Percentiles rank a stretch among this genome's conserved stretches.
phyloP scores from a whole-genome alignment of 257 asterid genomes.

The Solanum ahanhuiri region DNA sequence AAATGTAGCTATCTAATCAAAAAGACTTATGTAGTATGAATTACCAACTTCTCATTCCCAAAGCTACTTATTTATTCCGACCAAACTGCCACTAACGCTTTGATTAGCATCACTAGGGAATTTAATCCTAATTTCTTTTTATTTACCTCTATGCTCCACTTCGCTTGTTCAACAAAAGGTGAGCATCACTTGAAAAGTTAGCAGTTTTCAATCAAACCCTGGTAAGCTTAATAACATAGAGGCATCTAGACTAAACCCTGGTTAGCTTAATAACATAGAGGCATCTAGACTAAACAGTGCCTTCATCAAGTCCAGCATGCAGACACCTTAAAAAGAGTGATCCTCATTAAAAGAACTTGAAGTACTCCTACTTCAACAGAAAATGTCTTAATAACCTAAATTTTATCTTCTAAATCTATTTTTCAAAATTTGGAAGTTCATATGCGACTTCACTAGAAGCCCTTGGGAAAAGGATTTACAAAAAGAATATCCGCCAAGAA shows the following conservation, averaged over 20 bases:
- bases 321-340: not conserved
- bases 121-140: not conserved
- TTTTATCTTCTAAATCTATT: not conserved
- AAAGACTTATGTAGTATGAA: not conserved
- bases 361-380: not conserved
- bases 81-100: not conserved
- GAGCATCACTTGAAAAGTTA: not conserved
- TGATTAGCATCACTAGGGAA: not conserved
- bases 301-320: not conserved
- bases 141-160: not conserved
- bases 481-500: not conserved
- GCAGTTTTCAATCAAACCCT: not conserved
- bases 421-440: not conserved
- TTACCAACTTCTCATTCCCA: not conserved
- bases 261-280: not conserved
- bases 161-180: not conserved
- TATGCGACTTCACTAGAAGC: not conserved
- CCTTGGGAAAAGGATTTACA: not conserved
- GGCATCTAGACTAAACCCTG: not conserved
- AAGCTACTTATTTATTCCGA: not conserved
- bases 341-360: not conserved
- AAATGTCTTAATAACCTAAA: not conserved
- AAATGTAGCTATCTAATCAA: not conserved
- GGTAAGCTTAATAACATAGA: not conserved
- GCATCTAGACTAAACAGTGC: not conserved